These are phyloP conservation scores for Verticillium longisporum DNA, from an alignment of 2,329 filamentous ascomycete species.

Conservation along the genomic window DNA sequence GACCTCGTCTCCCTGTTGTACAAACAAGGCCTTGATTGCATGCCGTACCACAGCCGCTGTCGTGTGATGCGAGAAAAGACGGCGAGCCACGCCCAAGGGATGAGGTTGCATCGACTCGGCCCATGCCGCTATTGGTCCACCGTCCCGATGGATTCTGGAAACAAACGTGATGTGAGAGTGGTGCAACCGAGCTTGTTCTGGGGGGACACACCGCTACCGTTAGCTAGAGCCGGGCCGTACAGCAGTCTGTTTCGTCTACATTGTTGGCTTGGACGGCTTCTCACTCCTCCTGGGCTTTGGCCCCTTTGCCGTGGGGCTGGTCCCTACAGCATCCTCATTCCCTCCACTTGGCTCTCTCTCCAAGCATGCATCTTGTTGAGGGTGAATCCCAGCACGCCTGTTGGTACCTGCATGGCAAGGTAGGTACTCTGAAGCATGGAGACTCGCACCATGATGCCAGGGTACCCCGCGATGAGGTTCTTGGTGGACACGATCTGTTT, in stretches of 20 bases:
- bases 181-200: neutral
- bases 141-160: neutral
- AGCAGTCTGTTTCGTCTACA: neutral
- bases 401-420: neutral
- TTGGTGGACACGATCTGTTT: too few species aligned
- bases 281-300: neutral
- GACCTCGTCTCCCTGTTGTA: too few species aligned
- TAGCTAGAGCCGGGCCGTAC: neutral
- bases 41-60: neutral
- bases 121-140: neutral
- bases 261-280: neutral
- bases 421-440: neutral
- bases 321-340: neutral
- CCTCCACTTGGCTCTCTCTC: neutral
- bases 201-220: neutral
- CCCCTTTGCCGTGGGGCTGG: neutral
- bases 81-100: neutral
- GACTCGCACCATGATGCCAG: neutral
- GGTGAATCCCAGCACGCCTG: neutral
- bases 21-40: too few species aligned
- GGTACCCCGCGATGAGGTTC: too few species aligned
- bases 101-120: neutral
- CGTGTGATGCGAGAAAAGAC: neutral
- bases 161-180: neutral
- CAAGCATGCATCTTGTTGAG: neutral